Evolutionary conservation across 2,329 filamentous ascomycete genomes (phyloP).

Genomic region (Fusarium chlamydosporum): DNA sequence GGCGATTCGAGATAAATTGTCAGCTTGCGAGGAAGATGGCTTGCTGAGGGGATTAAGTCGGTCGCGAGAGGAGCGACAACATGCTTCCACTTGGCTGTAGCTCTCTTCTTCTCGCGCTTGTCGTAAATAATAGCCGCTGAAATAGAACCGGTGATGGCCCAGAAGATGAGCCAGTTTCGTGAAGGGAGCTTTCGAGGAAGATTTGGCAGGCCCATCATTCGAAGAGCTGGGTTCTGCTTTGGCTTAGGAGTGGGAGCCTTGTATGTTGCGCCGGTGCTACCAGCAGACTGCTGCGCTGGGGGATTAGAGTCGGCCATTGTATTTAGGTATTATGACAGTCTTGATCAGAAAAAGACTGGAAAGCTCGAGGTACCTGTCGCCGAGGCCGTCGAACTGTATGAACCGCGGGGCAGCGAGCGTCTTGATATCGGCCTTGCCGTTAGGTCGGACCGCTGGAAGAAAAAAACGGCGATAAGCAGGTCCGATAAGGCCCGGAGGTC

Average conservation of each 20-base stretch:
- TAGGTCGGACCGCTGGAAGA: slow-evolving; percentile 32
- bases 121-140: slow-evolving; percentile 90
- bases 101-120: slow-evolving; percentile 87
- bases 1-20: slow-evolving; percentile 89
- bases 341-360: not conserved
- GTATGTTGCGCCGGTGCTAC: slow-evolving; percentile 48
- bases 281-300: slow-evolving; percentile 47
- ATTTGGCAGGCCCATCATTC: slow-evolving; percentile 87
- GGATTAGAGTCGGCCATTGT: slow-evolving; percentile 48
- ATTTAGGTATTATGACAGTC: not conserved
- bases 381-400: slow-evolving; percentile 20
- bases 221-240: slow-evolving; percentile 77
- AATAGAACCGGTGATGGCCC: slow-evolving; percentile 82
- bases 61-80: slow-evolving; percentile 87
- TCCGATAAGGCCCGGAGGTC: slow-evolving; percentile 44
- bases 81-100: slow-evolving; percentile 87
- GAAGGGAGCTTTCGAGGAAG: slow-evolving; percentile 89
- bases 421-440: slow-evolving; percentile 28
- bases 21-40: slow-evolving; percentile 83
- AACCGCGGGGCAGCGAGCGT: slow-evolving; percentile 28
- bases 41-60: slow-evolving; percentile 77
- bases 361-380: slow-evolving; percentile 6
- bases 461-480: slow-evolving; percentile 36
- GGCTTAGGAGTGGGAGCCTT: slow-evolving; percentile 59
- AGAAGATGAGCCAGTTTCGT: slow-evolving; percentile 98